Evolutionary conservation across 106 monocot genomes (phyloP).

Genomic region (Dendrobium huoshanense): DNA sequence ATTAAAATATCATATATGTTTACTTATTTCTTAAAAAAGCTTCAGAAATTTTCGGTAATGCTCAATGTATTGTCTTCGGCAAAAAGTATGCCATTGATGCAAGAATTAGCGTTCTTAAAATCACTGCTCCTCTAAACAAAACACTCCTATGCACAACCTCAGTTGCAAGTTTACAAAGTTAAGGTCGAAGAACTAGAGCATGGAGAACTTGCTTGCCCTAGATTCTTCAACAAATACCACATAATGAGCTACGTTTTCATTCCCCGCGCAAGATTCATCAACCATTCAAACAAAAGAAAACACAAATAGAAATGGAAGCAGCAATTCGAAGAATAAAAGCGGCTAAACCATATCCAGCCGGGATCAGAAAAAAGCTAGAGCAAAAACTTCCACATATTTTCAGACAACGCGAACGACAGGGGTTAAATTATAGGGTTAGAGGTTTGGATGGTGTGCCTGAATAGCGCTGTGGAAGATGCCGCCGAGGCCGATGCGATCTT

Average conservation of each 20-base stretch:
- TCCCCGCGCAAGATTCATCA: not conserved
- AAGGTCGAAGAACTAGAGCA: no score
- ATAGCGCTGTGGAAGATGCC: constrained; percentile 96
- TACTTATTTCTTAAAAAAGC: no score
- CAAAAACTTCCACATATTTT: not conserved
- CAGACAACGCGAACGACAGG: not conserved
- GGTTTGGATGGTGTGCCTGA: constrained; percentile 32
- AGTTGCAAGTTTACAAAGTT: no score
- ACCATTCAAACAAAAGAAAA: not conserved
- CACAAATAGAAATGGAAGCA: not conserved
- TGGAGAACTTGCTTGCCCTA: not conserved
- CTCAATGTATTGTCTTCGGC: no score
- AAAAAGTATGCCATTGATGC: no score
- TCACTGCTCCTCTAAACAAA: no score
- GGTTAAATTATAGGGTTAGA: not conserved
- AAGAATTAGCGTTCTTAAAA: no score
- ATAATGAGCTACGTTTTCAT: not conserved
- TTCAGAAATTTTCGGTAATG: no score
- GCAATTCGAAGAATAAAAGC: not conserved
- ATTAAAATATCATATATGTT: no score
- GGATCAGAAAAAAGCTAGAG: not conserved
- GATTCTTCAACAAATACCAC: not conserved
- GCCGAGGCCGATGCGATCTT: constrained; percentile 92
- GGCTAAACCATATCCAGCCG: not conserved
- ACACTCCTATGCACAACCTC: no score